Conservation (phyloP, 2,329 filamentous ascomycete genomes). For the Colletotrichum sidae region DNA sequence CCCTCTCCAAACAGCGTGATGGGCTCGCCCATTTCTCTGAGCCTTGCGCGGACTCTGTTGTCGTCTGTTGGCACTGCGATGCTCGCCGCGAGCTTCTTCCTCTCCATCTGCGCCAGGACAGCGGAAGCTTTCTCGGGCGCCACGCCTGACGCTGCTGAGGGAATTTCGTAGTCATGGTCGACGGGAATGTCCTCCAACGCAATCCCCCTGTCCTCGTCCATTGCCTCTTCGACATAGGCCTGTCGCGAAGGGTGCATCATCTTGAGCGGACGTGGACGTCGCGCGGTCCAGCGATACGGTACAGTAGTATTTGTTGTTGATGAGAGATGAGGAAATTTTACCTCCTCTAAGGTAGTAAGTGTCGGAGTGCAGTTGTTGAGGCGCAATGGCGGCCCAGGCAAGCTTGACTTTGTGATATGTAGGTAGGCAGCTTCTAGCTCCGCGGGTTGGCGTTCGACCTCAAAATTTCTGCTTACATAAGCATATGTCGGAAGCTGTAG, state of each 20-base stretch:
- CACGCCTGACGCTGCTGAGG: constrained; percentile 71
- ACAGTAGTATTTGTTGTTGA: neutral
- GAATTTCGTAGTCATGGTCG: constrained; percentile 89
- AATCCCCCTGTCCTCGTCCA: constrained; percentile 52
- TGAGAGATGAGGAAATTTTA: neutral
- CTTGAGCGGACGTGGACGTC: constrained; percentile 43
- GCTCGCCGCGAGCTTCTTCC: constrained; percentile 87
- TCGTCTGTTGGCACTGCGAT: constrained; percentile 96
- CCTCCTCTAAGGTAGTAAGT: no score
- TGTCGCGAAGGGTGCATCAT: constrained; percentile 90
- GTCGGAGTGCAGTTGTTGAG: neutral
- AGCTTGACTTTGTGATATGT: no score
- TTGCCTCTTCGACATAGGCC: constrained; percentile 90
- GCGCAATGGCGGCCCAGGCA: constrained; percentile 17
- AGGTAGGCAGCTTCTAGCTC: no score
- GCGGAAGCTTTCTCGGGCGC: constrained; percentile 86
- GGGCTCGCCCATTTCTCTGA: constrained; percentile 91
- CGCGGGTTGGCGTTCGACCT: neutral
- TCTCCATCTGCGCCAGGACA: constrained; percentile 87
- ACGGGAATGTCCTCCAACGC: constrained; percentile 64
- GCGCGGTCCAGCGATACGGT: neutral
- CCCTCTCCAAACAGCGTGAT: constrained; percentile 96
- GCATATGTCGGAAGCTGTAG: neutral
- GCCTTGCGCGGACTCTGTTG: constrained; percentile 80
- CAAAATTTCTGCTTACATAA: constrained; percentile 40